Percentiles rank a stretch among this genome's conserved stretches.
phyloP scores from a whole-genome alignment of 192 early-diverging fungal genomes.

The Chytriomyces sp. region DNA sequence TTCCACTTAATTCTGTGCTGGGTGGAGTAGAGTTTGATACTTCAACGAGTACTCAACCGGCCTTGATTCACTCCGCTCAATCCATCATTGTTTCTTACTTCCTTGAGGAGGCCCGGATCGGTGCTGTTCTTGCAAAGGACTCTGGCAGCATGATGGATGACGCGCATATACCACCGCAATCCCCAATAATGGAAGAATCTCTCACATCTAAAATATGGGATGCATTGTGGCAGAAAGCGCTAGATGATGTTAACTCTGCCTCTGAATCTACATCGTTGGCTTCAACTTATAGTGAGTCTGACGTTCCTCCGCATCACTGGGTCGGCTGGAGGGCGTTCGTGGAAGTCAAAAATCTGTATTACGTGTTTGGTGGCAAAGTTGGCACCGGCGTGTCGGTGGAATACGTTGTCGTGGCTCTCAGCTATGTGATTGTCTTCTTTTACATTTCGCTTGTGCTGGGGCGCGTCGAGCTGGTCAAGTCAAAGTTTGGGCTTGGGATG shows the following conservation, averaged over 20 bases:
- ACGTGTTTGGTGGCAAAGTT: slow-evolving; percentile 15
- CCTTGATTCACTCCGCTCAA: slow-evolving; percentile 36
- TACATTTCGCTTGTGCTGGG: slow-evolving; percentile 70
- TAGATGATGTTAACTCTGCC: background rate
- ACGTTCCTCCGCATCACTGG: too few species aligned
- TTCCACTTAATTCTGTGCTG: slow-evolving; percentile 41
- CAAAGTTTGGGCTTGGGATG: slow-evolving; percentile 70
- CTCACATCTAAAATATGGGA: slow-evolving; percentile 45
- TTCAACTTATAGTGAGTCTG: too few species aligned
- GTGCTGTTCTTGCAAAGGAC: background rate
- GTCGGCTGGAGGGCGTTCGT: slow-evolving; percentile 24
- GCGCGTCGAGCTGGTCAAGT: slow-evolving; percentile 72
- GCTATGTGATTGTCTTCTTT: slow-evolving; percentile 66
- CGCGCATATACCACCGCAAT: background rate
- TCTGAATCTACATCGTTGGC: background rate
- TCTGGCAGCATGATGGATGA: background rate
- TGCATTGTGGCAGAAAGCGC: slow-evolving; percentile 39
- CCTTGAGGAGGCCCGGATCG: slow-evolving; percentile 40
- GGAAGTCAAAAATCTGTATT: slow-evolving; percentile 47
- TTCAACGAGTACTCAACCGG: background rate
- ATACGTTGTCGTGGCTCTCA: slow-evolving; percentile 50
- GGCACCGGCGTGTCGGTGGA: slow-evolving; percentile 18
- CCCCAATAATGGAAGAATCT: background rate
- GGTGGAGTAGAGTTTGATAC: slow-evolving; percentile 26
- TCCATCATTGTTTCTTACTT: slow-evolving; percentile 61